These are phyloP conservation scores for Globisporangium alternatum DNA, from an alignment of 352 stramenopile species.

Conservation along the genomic window DNA sequence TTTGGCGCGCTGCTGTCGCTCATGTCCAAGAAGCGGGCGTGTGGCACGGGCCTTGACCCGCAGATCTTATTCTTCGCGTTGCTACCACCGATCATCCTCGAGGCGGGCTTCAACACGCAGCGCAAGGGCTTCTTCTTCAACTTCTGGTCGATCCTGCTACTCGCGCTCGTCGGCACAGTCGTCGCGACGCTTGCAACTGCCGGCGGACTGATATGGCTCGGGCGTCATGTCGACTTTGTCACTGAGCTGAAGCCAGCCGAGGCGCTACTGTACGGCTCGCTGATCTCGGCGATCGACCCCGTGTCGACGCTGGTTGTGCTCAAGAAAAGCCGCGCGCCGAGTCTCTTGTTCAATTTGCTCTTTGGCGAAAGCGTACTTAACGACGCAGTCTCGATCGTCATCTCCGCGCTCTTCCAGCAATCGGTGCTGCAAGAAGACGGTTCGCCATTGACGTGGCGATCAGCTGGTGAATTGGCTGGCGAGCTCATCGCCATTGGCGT, in stretches of 20 bases:
- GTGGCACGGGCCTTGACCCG: conserved; percentile 36
- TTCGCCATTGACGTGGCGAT: conserved; percentile 19
- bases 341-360: conserved; percentile 81
- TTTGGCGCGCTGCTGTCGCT: conserved; percentile 28
- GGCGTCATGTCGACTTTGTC: conserved; percentile 21
- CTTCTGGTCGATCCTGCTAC: conserved; percentile 36
- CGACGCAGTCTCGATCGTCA: conserved; percentile 53
- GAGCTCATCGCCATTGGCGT: conserved; percentile 37
- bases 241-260: conserved; percentile 58
- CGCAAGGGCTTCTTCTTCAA: conserved; percentile 58
- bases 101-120: conserved; percentile 63
- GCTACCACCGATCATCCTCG: conserved; percentile 61
- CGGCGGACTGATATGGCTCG: conserved; percentile 37
- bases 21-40: conserved; percentile 27
- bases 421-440: conserved; percentile 34
- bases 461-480: conserved; percentile 29
- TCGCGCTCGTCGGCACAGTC: conserved; percentile 47
- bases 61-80: conserved; percentile 58
- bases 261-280: conserved; percentile 66
- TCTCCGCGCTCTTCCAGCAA: conserved; percentile 55
- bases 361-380: conserved; percentile 90
- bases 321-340: conserved; percentile 40
- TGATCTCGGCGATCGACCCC: conserved; percentile 85
- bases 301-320: conserved; percentile 79
- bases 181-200: conserved; percentile 50